These are phyloP conservation scores for Gossypium mustelinum DNA, from an alignment of 345 rosid genomes.

Conservation along the genomic window DNA sequence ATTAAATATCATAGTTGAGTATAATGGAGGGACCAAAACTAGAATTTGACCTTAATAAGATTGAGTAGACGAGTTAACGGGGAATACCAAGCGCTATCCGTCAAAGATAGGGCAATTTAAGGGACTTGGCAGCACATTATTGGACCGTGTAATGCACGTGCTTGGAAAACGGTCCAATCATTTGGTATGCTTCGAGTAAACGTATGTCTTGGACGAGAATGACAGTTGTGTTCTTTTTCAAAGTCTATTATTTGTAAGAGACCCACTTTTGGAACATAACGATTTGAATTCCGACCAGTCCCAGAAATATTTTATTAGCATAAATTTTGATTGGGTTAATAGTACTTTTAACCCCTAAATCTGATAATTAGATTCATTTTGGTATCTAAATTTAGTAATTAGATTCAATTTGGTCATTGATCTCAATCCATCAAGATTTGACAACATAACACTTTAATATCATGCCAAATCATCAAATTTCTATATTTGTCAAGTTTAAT, in stretches of 20 bases:
- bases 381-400: too few relatives aligned
- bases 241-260: neutral
- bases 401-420: too few relatives aligned
- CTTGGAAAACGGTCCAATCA: too few relatives aligned
- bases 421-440: too few relatives aligned
- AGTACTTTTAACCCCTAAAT: too few relatives aligned
- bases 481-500: too few relatives aligned
- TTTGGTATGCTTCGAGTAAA: neutral
- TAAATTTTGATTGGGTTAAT: neutral
- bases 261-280: neutral
- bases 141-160: constrained; percentile 4
- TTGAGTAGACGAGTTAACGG: neutral
- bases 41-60: neutral
- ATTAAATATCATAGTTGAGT: too few relatives aligned
- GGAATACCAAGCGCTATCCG: constrained; percentile 1
- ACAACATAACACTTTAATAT: too few relatives aligned
- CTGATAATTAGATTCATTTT: too few relatives aligned
- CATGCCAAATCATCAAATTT: too few relatives aligned
- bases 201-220: neutral
- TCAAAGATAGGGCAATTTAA: neutral
- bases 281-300: constrained; percentile 6
- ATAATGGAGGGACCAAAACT: neutral
- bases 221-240: neutral
- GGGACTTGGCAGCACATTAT: neutral
- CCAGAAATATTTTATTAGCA: neutral